Base-by-base conservation (phyloP, 371 early-diverging fungal genomes). In the Fennellomyces sp. region DNA sequence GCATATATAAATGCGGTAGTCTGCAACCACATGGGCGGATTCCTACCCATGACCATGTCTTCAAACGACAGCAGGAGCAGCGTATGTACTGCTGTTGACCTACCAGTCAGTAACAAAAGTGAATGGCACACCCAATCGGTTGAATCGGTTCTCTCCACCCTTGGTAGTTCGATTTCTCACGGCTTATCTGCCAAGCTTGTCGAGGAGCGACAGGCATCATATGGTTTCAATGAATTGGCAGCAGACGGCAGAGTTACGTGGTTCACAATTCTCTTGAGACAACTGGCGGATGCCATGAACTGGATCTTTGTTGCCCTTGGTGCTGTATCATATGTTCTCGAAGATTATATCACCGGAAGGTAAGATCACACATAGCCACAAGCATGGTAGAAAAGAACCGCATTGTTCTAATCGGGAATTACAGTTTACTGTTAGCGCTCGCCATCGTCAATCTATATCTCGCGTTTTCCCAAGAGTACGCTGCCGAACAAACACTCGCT, bases 401-500 rank as follows among this genome's bases (percentile, higher is more conserved):
- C n/a, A n/a, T n/a, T n/a, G n/a, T n/a, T n/a, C n/a, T n/a, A n/a
- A n/a, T n/a, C n/a, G n/a, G n/a, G n/a, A n/a, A n/a, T n/a, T n/a
- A n/a, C n/a, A n/a, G 82, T 19, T 82, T 88, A 41, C 79, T 95
- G 26, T 63, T 88, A 19, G 74, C 83, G 23, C 86, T 94, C 39
- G 87, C 94, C 21, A 65, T 88, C 26, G 63, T 90, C 58, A 96
- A 94, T 69, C 82, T 91, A 17, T 70, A 80, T 21, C 87, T 95
- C 41, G 93, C 93, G 0, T 93, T 94, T 60, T 73, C 84, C 19
- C 96, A 96, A 73, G 96, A 96, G 62, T 92, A 84, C 75, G 85
- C 88, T 31, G 94, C 96, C 5, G 93, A 93, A 69, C 85, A 90
- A 63, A 93, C 95, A 5, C 75, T 95, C 78, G 94, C 94, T 51